A percentile compares a stretch with the other conserved stretches of the same genome.
Conservation (phyloP, 2,329 filamentous ascomycete species). For the Epichloe aotearoae region DNA sequence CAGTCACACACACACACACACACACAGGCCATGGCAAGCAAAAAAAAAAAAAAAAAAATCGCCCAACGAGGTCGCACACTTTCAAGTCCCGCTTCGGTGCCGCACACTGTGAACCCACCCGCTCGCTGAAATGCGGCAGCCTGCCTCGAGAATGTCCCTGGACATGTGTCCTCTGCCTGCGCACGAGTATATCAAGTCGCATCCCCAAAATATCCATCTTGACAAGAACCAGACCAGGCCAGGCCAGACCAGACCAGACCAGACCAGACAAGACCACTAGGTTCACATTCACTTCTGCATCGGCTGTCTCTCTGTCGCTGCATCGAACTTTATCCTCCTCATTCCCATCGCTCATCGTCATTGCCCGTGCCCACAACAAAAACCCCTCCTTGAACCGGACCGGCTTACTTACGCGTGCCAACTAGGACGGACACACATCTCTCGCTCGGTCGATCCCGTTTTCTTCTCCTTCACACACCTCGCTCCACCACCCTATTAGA, state of each 20-base stretch:
- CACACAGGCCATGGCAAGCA: background rate
- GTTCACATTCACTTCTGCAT: background rate
- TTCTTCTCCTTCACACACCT: constrained; percentile 9
- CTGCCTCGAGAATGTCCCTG: constrained; percentile 3
- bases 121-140: constrained; percentile 8
- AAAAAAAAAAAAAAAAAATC: too few relatives aligned
- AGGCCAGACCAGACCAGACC: background rate
- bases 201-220: constrained; percentile 1
- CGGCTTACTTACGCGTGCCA: constrained; percentile 17
- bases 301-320: background rate
- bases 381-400: constrained; percentile 9
- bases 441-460: constrained; percentile 4
- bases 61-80: background rate
- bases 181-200: constrained; percentile 7
- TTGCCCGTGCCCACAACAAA: constrained; percentile 9
- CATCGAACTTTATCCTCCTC: background rate
- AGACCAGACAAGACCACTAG: background rate
- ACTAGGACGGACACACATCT: constrained; percentile 18
- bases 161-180: constrained; percentile 14
- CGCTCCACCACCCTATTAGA: constrained; percentile 6
- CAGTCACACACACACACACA: background rate
- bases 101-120: constrained; percentile 6
- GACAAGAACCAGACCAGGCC: background rate
- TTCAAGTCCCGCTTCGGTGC: constrained; percentile 1
- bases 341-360: background rate